A percentile compares a stretch with the other conserved stretches of the same genome.
phyloP scores from a whole-genome alignment of 345 rosid genomes.

The Hypericum perforatum region DNA sequence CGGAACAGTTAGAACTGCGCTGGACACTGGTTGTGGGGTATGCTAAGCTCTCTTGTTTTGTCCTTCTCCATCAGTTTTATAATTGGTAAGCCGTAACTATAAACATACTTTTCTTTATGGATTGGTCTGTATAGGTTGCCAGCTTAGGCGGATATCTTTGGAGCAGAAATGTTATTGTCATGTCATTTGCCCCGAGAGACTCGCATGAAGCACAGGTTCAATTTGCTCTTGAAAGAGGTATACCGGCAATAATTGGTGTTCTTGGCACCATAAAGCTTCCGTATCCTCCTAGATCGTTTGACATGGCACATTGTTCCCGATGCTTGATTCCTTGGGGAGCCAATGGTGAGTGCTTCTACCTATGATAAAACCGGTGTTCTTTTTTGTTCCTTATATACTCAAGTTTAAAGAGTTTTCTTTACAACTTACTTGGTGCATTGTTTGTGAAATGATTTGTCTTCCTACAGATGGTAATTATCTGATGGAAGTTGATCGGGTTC shows the following conservation, averaged over 20 bases:
- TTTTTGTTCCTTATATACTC: too few species aligned
- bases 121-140: not conserved
- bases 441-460: not conserved
- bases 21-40: constrained; percentile 5
- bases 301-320: not conserved
- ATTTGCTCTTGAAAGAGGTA: not conserved
- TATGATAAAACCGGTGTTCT: not conserved
- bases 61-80: not conserved
- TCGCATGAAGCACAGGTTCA: constrained; percentile 1
- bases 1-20: constrained; percentile 1
- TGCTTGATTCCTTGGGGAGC: constrained; percentile 5
- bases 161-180: not conserved
- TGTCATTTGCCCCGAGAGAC: constrained; percentile 3
- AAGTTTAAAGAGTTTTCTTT: too few species aligned
- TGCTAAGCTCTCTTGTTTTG: not conserved
- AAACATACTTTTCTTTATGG: not conserved
- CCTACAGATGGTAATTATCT: not conserved
- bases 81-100: not conserved
- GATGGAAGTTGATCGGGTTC: constrained; percentile 6
- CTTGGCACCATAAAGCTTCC: constrained; percentile 2
- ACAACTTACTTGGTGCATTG: too few species aligned
- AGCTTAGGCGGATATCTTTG: constrained; percentile 1
- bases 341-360: not conserved
- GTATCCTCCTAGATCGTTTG: constrained; percentile 2
- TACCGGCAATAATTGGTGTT: constrained; percentile 1